These are phyloP conservation scores for Hanseniaspora valbyensis DNA, from an alignment of 805 yeast genomes.

Conservation along the genomic window DNA sequence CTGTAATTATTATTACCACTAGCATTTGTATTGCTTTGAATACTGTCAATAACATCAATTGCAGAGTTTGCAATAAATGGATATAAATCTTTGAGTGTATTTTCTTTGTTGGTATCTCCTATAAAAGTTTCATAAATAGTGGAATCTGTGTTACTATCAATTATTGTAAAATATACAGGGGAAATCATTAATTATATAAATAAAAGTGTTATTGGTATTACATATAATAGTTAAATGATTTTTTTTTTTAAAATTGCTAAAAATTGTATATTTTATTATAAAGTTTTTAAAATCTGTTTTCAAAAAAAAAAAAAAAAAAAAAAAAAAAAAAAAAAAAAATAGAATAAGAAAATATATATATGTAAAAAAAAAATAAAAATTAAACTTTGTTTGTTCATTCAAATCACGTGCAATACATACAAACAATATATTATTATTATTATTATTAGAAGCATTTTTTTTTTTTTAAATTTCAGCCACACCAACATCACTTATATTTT, in stretches of 20 bases:
- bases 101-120: slow-evolving; percentile 37
- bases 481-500: no score
- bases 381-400: no score
- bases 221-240: neutral
- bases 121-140: slow-evolving; percentile 67
- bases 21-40: slow-evolving; percentile 35
- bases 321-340: no score
- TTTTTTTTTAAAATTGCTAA: neutral
- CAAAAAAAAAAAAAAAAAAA: no score
- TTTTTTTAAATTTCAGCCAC: no score
- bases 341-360: no score
- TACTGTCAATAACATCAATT: slow-evolving; percentile 80
- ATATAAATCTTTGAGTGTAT: slow-evolving; percentile 58
- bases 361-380: no score
- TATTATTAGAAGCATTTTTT: no score
- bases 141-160: slow-evolving; percentile 66
- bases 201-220: neutral
- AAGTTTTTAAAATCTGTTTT: no score
- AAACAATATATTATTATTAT: no score
- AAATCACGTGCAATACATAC: no score
- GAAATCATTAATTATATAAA: slow-evolving; percentile 26
- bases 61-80: slow-evolving; percentile 86
- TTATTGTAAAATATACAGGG: slow-evolving; percentile 81
- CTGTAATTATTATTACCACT: slow-evolving; percentile 15
- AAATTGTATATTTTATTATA: no score